A percentile compares a stretch with the other conserved stretches of the same genome.
Evolutionary conservation across 345 rosid species (phyloP).

Genomic region (Moricandia moricandioides): DNA sequence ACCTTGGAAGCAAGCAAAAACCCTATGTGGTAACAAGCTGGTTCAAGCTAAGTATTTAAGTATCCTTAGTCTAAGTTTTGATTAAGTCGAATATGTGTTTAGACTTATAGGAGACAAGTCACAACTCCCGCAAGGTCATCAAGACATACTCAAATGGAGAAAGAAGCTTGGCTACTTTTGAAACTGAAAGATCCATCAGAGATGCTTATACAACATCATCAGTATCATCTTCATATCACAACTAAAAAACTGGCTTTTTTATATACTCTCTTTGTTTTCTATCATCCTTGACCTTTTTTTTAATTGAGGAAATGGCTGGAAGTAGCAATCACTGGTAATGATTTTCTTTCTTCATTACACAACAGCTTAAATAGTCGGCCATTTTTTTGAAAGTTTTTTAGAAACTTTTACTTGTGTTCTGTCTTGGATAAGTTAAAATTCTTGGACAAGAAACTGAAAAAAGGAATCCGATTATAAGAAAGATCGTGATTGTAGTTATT

Average conservation of each 20-base stretch:
- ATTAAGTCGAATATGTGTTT: too few relatives aligned
- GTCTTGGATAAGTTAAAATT: conserved; percentile 2
- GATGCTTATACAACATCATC: conserved; percentile 17
- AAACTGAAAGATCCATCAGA: conserved; percentile 15
- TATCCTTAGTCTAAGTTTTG: too few relatives aligned
- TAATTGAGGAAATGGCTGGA: too few relatives aligned
- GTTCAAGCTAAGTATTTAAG: too few relatives aligned
- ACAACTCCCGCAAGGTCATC: too few relatives aligned
- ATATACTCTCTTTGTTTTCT: background rate
- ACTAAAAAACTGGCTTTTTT: background rate
- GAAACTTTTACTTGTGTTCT: conserved; percentile 16
- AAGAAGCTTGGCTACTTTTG: conserved; percentile 10
- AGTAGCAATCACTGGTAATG: background rate
- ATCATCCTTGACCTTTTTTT: conserved; percentile 5
- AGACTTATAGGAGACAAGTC: too few relatives aligned
- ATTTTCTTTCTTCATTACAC: conserved; percentile 7
- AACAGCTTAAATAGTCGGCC: background rate
- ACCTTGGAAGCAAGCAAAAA: too few relatives aligned
- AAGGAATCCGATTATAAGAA: conserved; percentile 30
- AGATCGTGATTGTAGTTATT: conserved; percentile 29
- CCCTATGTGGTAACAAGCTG: too few relatives aligned
- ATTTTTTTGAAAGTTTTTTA: background rate
- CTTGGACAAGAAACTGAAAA: conserved; percentile 23
- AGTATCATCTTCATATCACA: conserved; percentile 18
- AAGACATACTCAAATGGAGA: too few relatives aligned